These are phyloP conservation scores for Wickerhamomyces mucosus DNA, from an alignment of 805 yeast species.

Conservation along the genomic window DNA sequence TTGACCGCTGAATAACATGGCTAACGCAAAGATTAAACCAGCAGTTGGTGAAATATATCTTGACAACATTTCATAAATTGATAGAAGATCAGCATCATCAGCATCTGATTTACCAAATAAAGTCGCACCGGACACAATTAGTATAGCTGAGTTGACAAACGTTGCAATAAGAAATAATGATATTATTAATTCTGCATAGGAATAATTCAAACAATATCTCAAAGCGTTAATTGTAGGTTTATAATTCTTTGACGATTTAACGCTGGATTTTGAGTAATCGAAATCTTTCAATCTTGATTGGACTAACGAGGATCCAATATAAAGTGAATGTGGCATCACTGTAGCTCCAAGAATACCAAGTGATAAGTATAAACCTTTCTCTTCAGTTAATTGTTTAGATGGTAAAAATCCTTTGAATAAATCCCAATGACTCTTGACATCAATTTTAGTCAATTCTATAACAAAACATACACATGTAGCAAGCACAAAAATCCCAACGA, in stretches of 20 bases:
- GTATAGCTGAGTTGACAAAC: conserved; percentile 85
- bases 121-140: conserved; percentile 88
- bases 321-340: conserved; percentile 88
- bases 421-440: conserved; percentile 40
- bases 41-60: conserved; percentile 75
- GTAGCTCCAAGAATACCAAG: conserved; percentile 89
- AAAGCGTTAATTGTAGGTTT: conserved; percentile 77
- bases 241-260: conserved; percentile 21
- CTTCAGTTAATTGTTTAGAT: conserved; percentile 44
- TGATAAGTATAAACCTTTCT: conserved; percentile 63
- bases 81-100: conserved; percentile 71
- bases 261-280: conserved; percentile 52
- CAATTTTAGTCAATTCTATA: conserved; percentile 52
- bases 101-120: conserved; percentile 54
- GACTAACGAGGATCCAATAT: conserved; percentile 79
- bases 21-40: conserved; percentile 81
- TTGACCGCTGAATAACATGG: conserved; percentile 85
- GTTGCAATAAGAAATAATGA: conserved; percentile 81
- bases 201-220: conserved; percentile 65
- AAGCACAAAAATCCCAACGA: conserved; percentile 62
- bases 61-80: conserved; percentile 65
- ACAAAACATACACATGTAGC: conserved; percentile 72
- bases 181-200: conserved; percentile 74
- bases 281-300: conserved; percentile 75
- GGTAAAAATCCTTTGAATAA: conserved; percentile 69